Evolutionary conservation across 768 basidiomycete genomes (phyloP).

Genomic region (Neoboletus brunneissimus): DNA sequence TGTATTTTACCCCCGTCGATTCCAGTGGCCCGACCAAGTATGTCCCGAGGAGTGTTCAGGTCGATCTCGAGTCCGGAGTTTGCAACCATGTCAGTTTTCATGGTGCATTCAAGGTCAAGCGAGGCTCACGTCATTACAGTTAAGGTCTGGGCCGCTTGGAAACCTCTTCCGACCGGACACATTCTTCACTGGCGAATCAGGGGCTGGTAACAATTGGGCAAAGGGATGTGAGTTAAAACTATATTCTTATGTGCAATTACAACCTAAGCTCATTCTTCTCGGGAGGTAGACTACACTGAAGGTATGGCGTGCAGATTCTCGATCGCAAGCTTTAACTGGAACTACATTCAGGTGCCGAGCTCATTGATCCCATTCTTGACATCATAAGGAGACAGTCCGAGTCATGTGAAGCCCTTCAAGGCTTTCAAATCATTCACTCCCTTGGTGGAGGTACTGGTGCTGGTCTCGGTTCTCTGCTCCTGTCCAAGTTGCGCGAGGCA

Average conservation of each 20-base stretch:
- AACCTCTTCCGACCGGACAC: slow-evolving; percentile 85
- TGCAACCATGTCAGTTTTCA: slow-evolving; percentile 62
- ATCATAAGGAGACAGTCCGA: slow-evolving; percentile 80
- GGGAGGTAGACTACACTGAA: slow-evolving; percentile 75
- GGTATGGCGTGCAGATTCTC: slow-evolving; percentile 41
- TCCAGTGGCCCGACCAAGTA: slow-evolving; percentile 58
- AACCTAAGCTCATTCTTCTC: slow-evolving; percentile 19
- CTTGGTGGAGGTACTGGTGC: slow-evolving; percentile 91
- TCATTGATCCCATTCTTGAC: slow-evolving; percentile 84
- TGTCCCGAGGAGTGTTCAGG: slow-evolving; percentile 85
- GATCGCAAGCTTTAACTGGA: neutral
- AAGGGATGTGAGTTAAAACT: slow-evolving; percentile 72
- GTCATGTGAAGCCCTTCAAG: slow-evolving; percentile 81
- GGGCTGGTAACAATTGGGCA: slow-evolving; percentile 93
- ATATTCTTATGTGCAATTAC: slow-evolving; percentile 2
- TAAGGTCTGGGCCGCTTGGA: slow-evolving; percentile 69
- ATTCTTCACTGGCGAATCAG: slow-evolving; percentile 58
- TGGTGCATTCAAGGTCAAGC: neutral
- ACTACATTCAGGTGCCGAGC: slow-evolving; percentile 68
- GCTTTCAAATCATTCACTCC: slow-evolving; percentile 86
- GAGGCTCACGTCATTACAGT: slow-evolving; percentile 35
- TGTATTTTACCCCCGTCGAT: slow-evolving; percentile 78
- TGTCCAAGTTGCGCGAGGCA: slow-evolving; percentile 81
- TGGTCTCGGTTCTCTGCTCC: slow-evolving; percentile 75
- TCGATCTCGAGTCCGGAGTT: slow-evolving; percentile 89